Evolutionary conservation across 306 rosid species (phyloP), one percentile per base, ranked within the genome.

Genomic region (Ochetophila trinervis): DNA sequence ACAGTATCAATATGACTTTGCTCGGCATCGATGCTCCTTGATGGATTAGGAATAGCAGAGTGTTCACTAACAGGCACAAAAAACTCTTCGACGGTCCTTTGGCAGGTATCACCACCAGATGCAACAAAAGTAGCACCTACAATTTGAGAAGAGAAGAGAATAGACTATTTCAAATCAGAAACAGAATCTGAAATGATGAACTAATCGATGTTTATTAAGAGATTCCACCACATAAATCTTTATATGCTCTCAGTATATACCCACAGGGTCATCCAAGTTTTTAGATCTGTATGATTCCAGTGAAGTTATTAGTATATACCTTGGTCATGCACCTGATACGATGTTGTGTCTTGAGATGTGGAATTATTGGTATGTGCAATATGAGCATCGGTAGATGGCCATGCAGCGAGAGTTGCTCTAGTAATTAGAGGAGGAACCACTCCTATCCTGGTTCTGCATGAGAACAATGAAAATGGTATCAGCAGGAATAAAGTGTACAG

Each of bases 331-430:
- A 58, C 66, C 56, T 24, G 86, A 74, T 66, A 55, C 21, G 78
- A 67, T 65, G 62, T 74, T 19, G 62, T 59, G 18, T 40, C 61
- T 50, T 49, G 86, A 55, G 65, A 19, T 6, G 35, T 65, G 57
- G 79, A 52, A 76, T 44, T 76, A 71, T n/a, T 70, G 24, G 52
- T 45, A 16, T 40, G 67, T 37, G 53, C 56, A 74, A 53, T 67
- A 76, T 63, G 83, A 51, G 63, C 84, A 67, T 63, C 60, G 60
- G 67, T 67, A 32, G 86, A 67, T 65, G 89, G 85, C 98, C 97
- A 93, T 58, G 96, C 96, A 66, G 97, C 94, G 81, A 62, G 83
- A 53, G 96, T 78, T 77, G 89, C 95, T 78, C 97, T 83, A 27
- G 85, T 79, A 40, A 91, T 82, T 69, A 93, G 71, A 58, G 95